Evolutionary conservation across 1,139 yeast genomes (phyloP), one percentile per base, ranked within the genome.

Genomic region (Eremothecium cymbalariae): DNA sequence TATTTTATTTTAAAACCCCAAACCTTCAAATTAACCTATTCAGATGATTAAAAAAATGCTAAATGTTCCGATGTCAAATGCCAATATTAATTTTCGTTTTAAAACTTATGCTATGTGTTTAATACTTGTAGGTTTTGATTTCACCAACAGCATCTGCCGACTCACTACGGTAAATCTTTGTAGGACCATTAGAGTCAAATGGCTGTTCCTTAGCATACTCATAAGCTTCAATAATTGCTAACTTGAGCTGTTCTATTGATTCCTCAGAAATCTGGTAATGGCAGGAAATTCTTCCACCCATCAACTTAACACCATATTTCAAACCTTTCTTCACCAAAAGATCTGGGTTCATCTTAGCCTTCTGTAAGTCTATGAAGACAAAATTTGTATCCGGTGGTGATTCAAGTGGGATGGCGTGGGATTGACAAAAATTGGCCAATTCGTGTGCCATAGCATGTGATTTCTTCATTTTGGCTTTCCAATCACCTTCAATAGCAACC

Each of bases 381-480:
- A 88, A 84, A 57, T 80, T 86, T 8, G 96, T 84, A 47, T 88
- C 79, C 4, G 77, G 86, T 1, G 96, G 96, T 18, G 76, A 68
- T 51, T 73, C 79, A 44, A 83, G 63, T 28, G 67, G 60, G 41
- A 82, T 70, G 9, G 74, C 75, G 28, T 68, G 55, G 34, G 65
- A 64, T 16, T 64, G 56, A 50, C 85, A 76, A 51, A 74, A 74
- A 23, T 64, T 59, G 12, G 82, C 95, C 43, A 85, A 65, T 31
- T 71, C 72, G 48, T 68, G 68, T 22, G 95, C 93, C 53, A 65
- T 66, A n/a, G 60, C 63, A 56, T 88, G 95, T 11, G 94, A 77
- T 22, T 53, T 48, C 38, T 51, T 52, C 27, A 70, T 60, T 57
- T 79, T 70, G 23, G 72, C 62, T 21, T 72, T 66, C 63, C 83